A percentile compares a stretch with the other conserved stretches of the same genome.
phyloP scores from a whole-genome alignment of 2,329 filamentous ascomycete genomes.

The Apiospora marii region DNA sequence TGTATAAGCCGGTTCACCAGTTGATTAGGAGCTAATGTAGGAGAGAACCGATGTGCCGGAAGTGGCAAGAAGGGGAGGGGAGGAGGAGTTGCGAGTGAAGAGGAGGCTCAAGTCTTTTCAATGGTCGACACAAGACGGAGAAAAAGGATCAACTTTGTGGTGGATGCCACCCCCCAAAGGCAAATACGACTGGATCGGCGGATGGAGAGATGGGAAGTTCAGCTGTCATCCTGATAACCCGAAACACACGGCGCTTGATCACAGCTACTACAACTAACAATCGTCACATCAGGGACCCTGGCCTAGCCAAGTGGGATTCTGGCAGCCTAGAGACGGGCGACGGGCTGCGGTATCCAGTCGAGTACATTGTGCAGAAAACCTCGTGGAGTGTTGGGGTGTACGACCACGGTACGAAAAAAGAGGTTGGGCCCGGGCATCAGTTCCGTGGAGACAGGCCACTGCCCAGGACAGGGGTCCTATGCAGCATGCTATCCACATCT shows the following conservation, averaged over 20 bases:
- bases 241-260: neutral
- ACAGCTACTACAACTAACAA: neutral
- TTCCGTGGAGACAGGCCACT: conserved; percentile 9
- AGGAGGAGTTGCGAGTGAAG: neutral
- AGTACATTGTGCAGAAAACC: conserved; percentile 3
- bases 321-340: neutral
- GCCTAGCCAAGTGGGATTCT: neutral
- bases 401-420: conserved; percentile 8
- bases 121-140: neutral
- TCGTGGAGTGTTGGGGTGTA: conserved; percentile 16
- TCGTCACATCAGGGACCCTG: conserved; percentile 9
- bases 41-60: conserved; percentile 9
- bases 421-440: conserved; percentile 9
- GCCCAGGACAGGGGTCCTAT: conserved; percentile 10
- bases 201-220: conserved; percentile 1
- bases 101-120: conserved; percentile 11
- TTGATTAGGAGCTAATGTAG: neutral
- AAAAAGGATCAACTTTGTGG: neutral
- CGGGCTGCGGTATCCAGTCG: neutral
- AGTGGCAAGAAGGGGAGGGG: conserved; percentile 1
- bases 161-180: conserved; percentile 19
- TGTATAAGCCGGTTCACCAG: conserved; percentile 19
- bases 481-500: conserved; percentile 19
- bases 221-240: neutral
- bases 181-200: conserved; percentile 2